These are phyloP conservation scores for Lobosporangium transversale DNA, from an alignment of 192 early-diverging fungal genomes.

Conservation along the genomic window DNA sequence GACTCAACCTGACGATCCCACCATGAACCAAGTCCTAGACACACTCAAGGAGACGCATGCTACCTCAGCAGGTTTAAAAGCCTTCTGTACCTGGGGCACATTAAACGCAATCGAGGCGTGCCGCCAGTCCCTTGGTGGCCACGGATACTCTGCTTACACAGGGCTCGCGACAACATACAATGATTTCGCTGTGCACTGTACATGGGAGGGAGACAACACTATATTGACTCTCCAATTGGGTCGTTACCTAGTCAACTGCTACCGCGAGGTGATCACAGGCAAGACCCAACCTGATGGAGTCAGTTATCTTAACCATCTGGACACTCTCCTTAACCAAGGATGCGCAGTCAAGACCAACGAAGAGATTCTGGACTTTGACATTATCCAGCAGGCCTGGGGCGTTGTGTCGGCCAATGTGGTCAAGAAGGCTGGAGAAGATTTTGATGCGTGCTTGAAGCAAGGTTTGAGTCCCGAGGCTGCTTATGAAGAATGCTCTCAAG, in stretches of 20 bases:
- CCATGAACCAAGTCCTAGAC: constrained; percentile 72
- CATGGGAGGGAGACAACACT: constrained; percentile 93
- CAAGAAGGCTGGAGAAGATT: constrained; percentile 81
- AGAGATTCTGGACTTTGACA: constrained; percentile 65
- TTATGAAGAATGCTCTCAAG: constrained; percentile 89
- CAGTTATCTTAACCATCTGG: constrained; percentile 73
- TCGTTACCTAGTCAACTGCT: constrained; percentile 82
- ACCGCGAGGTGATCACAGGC: constrained; percentile 74
- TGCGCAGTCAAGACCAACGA: constrained; percentile 62
- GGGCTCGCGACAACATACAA: constrained; percentile 86
- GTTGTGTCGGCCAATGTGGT: constrained; percentile 87
- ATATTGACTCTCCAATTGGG: constrained; percentile 91
- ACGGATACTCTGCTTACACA: constrained; percentile 93
- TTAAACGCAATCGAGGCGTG: constrained; percentile 92
- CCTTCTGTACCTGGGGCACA: constrained; percentile 93
- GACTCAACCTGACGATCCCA: constrained; percentile 68
- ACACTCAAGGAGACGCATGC: constrained; percentile 92
- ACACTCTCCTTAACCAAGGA: constrained; percentile 55
- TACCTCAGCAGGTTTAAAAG: constrained; percentile 91
- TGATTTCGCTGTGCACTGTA: constrained; percentile 92
- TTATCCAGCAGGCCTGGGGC: constrained; percentile 82
- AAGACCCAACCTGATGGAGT: constrained; percentile 84
- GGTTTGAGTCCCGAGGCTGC: constrained; percentile 82
- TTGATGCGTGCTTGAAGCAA: constrained; percentile 69
- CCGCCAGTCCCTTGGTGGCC: constrained; percentile 90